A percentile compares a stretch with the other conserved stretches of the same genome.
phyloP scores from a whole-genome alignment of 352 stramenopile genomes.

The Phytophthora pini region DNA sequence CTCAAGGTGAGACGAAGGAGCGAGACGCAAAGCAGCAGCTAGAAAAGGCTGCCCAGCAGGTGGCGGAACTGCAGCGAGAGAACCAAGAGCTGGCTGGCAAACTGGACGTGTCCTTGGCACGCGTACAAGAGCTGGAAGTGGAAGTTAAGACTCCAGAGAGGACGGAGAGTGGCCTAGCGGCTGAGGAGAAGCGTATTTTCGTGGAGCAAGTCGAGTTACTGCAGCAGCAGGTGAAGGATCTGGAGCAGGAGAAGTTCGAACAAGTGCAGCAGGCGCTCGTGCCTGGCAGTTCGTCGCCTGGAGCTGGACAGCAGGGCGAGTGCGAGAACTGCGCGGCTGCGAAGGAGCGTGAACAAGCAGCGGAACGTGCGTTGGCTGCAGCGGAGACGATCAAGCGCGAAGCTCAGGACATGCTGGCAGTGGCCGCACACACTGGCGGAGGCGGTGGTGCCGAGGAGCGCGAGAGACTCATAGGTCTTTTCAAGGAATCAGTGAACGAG shows the following conservation, averaged over 20 bases:
- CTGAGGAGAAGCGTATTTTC: constrained; percentile 67
- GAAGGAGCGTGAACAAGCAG: constrained; percentile 50
- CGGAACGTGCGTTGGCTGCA: constrained; percentile 50
- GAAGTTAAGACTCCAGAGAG: constrained; percentile 17
- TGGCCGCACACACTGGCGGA: constrained; percentile 26
- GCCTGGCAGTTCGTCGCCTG: constrained; percentile 32
- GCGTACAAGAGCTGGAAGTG: constrained; percentile 39
- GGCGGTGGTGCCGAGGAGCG: constrained; percentile 30
- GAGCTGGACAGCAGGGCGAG: constrained; percentile 21
- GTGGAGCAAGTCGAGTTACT: constrained; percentile 60
- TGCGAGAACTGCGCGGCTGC: constrained; percentile 32
- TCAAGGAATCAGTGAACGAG: constrained; percentile 82
- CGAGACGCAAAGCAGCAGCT: constrained; percentile 48
- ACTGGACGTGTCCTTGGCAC: constrained; percentile 38
- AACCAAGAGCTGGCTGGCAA: constrained; percentile 35
- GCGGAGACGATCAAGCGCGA: constrained; percentile 68
- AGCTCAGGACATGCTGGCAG: constrained; percentile 53
- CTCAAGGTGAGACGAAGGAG: constrained; percentile 44
- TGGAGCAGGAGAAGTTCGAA: constrained; percentile 61
- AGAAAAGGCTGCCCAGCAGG: constrained; percentile 35
- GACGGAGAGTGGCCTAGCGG: constrained; percentile 30
- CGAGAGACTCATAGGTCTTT: constrained; percentile 54
- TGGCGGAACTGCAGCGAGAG: constrained; percentile 32
- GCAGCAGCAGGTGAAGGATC: constrained; percentile 57
- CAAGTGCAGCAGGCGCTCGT: constrained; percentile 49